Evolutionary conservation across 2,329 filamentous ascomycete genomes (phyloP).

Genomic region (Colletotrichum sp.): DNA sequence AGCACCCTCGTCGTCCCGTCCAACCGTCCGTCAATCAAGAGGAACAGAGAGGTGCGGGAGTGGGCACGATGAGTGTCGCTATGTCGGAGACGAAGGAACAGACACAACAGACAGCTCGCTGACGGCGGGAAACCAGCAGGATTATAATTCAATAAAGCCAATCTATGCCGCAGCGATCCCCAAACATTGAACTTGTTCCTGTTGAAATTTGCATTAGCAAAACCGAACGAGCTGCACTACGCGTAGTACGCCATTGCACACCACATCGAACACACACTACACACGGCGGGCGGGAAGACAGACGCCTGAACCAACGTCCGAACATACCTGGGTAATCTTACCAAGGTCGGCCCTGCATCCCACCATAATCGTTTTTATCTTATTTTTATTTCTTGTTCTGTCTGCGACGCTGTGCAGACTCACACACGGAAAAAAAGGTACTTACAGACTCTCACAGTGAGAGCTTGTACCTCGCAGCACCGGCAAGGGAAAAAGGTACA

Average conservation of each 20-base stretch:
- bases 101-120: conserved; percentile 10
- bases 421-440: background rate
- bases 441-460: background rate
- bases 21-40: conserved; percentile 15
- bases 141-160: conserved; percentile 4
- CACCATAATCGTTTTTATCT: background rate
- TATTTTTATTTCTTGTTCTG: background rate
- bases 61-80: background rate
- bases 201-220: background rate
- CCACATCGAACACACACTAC: background rate
- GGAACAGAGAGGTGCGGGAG: background rate
- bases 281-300: background rate
- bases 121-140: conserved; percentile 8
- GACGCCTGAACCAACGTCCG: conserved; percentile 12
- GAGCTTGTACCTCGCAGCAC: background rate
- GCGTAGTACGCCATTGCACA: background rate
- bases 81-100: conserved; percentile 1
- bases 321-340: conserved; percentile 14
- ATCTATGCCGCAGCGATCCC: background rate
- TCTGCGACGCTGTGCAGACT: background rate
- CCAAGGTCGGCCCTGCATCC: conserved; percentile 12
- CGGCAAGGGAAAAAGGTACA: background rate
- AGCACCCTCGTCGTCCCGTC: conserved; percentile 5
- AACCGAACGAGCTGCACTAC: background rate
- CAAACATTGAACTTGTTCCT: background rate